A percentile compares a stretch with the other conserved stretches of the same genome.
phyloP scores from a whole-genome alignment of 164 flowering plant genomes.

The Aristolochia californica region DNA sequence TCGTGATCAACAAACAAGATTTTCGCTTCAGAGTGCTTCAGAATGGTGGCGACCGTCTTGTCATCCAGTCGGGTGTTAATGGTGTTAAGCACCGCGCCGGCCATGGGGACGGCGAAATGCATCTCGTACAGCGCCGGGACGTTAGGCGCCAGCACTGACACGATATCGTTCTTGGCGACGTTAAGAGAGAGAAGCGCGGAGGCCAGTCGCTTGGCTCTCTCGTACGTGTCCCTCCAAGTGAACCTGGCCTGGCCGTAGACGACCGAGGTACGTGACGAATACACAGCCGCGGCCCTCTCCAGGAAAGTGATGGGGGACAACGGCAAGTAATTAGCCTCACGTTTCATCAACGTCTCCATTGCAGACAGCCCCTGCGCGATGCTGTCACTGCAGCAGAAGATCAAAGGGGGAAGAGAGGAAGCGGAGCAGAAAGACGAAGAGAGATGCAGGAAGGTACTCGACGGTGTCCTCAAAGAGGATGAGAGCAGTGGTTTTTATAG shows the following conservation, averaged over 20 bases:
- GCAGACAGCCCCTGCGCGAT: too few species aligned
- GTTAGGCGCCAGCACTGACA: constrained; percentile 85
- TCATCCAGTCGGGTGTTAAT: constrained; percentile 76
- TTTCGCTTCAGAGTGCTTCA: constrained; percentile 74
- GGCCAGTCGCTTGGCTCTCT: constrained; percentile 72
- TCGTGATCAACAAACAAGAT: constrained; percentile 64
- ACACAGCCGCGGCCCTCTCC: constrained; percentile 49
- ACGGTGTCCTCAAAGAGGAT: background rate
- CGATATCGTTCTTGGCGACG: constrained; percentile 53
- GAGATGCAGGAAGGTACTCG: too few species aligned
- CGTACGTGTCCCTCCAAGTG: constrained; percentile 68
- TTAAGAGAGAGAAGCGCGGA: constrained; percentile 47
- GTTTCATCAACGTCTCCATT: constrained; percentile 46
- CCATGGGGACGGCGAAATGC: constrained; percentile 98
- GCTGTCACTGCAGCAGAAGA: too few species aligned
- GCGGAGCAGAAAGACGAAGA: too few species aligned
- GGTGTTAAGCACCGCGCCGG: constrained; percentile 77
- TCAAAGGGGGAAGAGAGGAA: too few species aligned
- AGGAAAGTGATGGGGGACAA: constrained; percentile 71
- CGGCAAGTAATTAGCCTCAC: constrained; percentile 55
- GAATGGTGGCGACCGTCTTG: constrained; percentile 48
- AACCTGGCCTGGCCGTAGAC: constrained; percentile 47
- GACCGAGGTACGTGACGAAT: constrained; percentile 52
- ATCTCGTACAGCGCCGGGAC: constrained; percentile 83
- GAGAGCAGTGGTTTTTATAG: too few species aligned